Evolutionary conservation across 2,329 filamentous ascomycete genomes (phyloP).

Genomic region (Stenocarpella maydis): DNA sequence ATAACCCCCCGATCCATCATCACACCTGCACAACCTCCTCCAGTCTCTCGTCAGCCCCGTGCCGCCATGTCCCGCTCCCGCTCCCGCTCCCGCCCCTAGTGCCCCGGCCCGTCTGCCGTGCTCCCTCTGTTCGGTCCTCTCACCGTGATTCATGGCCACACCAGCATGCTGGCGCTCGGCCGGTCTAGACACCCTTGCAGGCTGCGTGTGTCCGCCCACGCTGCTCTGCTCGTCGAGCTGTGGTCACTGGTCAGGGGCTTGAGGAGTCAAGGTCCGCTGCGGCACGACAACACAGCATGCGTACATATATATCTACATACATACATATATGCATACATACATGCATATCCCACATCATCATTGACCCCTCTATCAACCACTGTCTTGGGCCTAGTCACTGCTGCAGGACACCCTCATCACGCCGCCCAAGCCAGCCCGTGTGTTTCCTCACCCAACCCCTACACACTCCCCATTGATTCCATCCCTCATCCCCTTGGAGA

Average conservation of each 20-base stretch:
- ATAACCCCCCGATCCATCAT: neutral
- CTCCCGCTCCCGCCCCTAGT: constrained; percentile 18
- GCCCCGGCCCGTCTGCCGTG: constrained; percentile 19
- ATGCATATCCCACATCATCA: neutral
- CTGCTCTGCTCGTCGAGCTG: neutral
- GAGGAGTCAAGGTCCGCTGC: neutral
- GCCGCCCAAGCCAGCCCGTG: constrained; percentile 21
- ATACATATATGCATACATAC: too few relatives aligned
- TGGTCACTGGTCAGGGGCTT: neutral
- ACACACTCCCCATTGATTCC: too few relatives aligned
- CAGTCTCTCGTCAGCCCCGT: constrained; percentile 22
- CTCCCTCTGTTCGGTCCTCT: neutral
- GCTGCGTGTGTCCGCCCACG: neutral
- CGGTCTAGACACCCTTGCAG: neutral
- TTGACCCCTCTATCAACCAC: neutral
- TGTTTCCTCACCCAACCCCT: neutral
- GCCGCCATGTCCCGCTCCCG: constrained; percentile 22
- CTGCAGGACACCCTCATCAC: neutral
- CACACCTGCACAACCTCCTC: neutral
- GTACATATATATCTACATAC: neutral
- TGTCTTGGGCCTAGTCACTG: constrained; percentile 3
- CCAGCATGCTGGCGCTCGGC: neutral
- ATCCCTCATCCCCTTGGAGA: neutral
- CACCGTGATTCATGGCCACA: neutral
- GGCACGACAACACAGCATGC: neutral